Base-by-base conservation (phyloP, 2,329 filamentous ascomycete genomes). In the Coniella lustricola region DNA sequence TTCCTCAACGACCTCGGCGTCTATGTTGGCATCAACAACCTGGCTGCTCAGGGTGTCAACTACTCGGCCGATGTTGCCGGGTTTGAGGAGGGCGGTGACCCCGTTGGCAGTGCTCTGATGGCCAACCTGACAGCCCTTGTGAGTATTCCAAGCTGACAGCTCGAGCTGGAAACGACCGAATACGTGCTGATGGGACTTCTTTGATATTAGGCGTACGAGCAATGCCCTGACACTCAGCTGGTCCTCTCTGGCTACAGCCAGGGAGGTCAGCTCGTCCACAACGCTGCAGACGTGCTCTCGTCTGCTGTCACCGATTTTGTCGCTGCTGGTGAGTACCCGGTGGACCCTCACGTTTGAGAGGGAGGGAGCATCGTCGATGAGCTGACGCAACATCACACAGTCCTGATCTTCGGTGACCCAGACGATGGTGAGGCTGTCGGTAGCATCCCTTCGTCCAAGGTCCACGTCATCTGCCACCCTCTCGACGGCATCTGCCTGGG, bases 211-310 rank as follows among this genome's bases (percentile, higher is more conserved):
- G 51, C 48, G 5, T 45, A 44, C 36, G 46, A 40, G 7, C 51
- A 53, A 9, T 73, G 70, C 48, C 69, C 69, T 0, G 56, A 60
- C 31, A 72, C 68, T 3, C 62, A 65, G 32, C 56, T 73, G 31
- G 68, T 71, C 8, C 62, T 73, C 56, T 61, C 66, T 5, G 70
- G 70, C 5, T 73, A 62, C 25, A 58, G 56, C 18, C 61, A 63
- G 52, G 62, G 62, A 21, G 59, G 54, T 2, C 61, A 62, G 55
- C 50, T 64, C 12, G 56, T 62, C 31, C 59, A 61, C 50, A 62
- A 60, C 31, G 57, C 61, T 13, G 56, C 57, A 7, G 40, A 42
- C 10, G 3, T 55, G 20, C 49, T 63, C 7, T 45, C 54, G n/a
- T 34, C 52, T 7, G 18, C 46, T 9, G 42, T 50, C 48, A 22